A percentile compares a stretch with the other conserved stretches of the same genome.
These are phyloP conservation scores for Solanum hybrid DNA, from an alignment of 305 asterid species.

Conservation along the genomic window DNA sequence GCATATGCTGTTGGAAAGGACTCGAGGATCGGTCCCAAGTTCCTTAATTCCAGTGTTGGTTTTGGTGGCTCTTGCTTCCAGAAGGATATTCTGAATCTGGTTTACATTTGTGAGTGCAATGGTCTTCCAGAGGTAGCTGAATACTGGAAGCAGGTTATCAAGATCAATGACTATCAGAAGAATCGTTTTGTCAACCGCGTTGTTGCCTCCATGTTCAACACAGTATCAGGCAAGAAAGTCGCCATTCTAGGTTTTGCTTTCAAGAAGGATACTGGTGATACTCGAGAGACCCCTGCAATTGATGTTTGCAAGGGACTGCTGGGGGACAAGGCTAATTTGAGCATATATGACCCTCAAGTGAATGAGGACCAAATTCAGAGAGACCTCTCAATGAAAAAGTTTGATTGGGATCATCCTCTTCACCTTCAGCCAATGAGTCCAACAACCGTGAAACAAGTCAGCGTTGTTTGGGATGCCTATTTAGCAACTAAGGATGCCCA, in stretches of 20 bases:
- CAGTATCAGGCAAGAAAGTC: slow-evolving; percentile 63
- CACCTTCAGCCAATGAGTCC: slow-evolving; percentile 94
- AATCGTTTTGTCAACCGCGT: slow-evolving; percentile 65
- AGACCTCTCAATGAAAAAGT: slow-evolving; percentile 81
- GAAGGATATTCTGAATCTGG: slow-evolving; percentile 72
- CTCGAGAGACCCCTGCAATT: slow-evolving; percentile 74
- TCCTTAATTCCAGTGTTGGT: slow-evolving; percentile 70
- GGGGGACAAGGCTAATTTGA: slow-evolving; percentile 64
- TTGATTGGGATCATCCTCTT: slow-evolving; percentile 86
- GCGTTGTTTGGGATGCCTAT: slow-evolving; percentile 69
- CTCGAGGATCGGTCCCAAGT: slow-evolving; percentile 69
- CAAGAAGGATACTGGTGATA: slow-evolving; percentile 75
- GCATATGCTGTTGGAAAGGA: slow-evolving; percentile 65
- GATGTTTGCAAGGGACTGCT: slow-evolving; percentile 68
- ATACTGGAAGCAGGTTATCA: slow-evolving; percentile 76
- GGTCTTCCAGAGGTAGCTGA: slow-evolving; percentile 78
- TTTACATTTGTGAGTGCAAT: slow-evolving; percentile 72
- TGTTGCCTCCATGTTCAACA: slow-evolving; percentile 73
- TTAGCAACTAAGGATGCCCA: slow-evolving; percentile 74
- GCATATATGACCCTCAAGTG: slow-evolving; percentile 86
- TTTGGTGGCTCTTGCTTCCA: slow-evolving; percentile 81
- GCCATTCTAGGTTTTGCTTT: slow-evolving; percentile 69
- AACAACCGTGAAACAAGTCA: slow-evolving; percentile 54
- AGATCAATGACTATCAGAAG: slow-evolving; percentile 73
- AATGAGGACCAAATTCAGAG: slow-evolving; percentile 76